phyloP scores from a whole-genome alignment of 2,329 filamentous ascomycete genomes.

The Chalaropsis thielavioides region DNA sequence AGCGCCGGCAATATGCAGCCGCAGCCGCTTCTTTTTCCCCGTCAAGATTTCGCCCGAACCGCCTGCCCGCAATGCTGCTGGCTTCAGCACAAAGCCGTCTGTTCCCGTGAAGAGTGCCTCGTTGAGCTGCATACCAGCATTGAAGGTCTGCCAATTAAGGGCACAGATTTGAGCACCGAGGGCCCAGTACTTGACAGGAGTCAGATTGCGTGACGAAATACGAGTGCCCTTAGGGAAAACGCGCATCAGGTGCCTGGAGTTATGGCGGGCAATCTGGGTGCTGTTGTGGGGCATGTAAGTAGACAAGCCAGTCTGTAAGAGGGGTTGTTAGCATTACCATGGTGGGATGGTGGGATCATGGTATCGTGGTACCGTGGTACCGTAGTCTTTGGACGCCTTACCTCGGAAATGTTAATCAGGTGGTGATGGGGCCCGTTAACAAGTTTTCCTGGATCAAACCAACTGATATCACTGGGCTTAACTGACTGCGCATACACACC shows the following conservation, averaged over 20 bases:
- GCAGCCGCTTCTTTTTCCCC: conserved; percentile 35
- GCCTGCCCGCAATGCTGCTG: conserved; percentile 40
- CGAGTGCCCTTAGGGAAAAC: conserved; percentile 56
- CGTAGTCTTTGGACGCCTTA: neutral
- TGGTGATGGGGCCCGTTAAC: conserved; percentile 48
- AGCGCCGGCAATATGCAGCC: conserved; percentile 47
- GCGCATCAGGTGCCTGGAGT: conserved; percentile 52
- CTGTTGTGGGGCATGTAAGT: conserved; percentile 26
- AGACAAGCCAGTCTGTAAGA: neutral
- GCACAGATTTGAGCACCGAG: conserved; percentile 55
- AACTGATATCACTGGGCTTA: conserved; percentile 51
- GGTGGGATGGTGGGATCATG: too few species aligned
- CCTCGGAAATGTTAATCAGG: conserved; percentile 54
- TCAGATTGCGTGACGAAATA: conserved; percentile 50
- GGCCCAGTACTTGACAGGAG: conserved; percentile 50
- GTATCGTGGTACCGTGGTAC: too few species aligned
- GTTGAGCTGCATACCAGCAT: conserved; percentile 51
- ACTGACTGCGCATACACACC: conserved; percentile 58
- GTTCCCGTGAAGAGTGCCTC: conserved; percentile 52
- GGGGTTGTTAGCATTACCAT: neutral
- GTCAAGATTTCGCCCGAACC: conserved; percentile 37
- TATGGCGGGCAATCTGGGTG: conserved; percentile 42
- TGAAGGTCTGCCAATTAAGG: conserved; percentile 56
- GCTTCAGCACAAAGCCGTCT: conserved; percentile 52
- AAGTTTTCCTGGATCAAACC: conserved; percentile 39